These are phyloP conservation scores for Bjerkandera adusta DNA, from an alignment of 1,284 basidiomycete species.

Conservation along the genomic window DNA sequence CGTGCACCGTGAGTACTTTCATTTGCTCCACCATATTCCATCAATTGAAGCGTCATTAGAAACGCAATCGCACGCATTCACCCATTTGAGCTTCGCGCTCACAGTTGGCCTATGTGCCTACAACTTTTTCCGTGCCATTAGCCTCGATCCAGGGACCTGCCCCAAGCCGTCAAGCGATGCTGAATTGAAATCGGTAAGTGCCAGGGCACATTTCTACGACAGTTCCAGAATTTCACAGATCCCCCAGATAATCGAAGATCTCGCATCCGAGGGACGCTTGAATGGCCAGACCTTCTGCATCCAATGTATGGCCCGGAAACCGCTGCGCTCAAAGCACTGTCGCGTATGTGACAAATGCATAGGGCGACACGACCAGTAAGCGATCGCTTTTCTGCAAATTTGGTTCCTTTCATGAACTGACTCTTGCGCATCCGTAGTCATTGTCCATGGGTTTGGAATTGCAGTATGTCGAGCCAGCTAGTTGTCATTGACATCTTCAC, in stretches of 20 bases:
- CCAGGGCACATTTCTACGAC: not conserved
- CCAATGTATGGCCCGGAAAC: conserved; percentile 90
- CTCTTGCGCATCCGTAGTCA: conserved; percentile 60
- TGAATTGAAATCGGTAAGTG: conserved; percentile 78
- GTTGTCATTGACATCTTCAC: conserved; percentile 6
- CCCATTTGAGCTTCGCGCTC: conserved; percentile 77
- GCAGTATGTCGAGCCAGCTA: conserved; percentile 55
- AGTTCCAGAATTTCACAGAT: not conserved
- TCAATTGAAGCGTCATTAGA: conserved; percentile 37
- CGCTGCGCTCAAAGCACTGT: conserved; percentile 94
- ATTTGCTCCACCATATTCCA: not conserved
- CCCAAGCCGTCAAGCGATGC: conserved; percentile 76
- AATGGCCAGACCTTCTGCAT: conserved; percentile 98
- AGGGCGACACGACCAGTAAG: conserved; percentile 89
- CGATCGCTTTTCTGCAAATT: conserved; percentile 13
- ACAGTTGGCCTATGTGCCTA: conserved; percentile 73
- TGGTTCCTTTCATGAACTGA: not conserved
- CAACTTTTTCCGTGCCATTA: conserved; percentile 89
- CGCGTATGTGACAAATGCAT: conserved; percentile 89
- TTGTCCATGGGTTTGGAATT: conserved; percentile 99
- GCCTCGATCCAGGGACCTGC: conserved; percentile 88
- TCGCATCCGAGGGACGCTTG: conserved; percentile 83
- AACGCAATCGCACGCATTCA: conserved; percentile 71
- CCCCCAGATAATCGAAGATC: conserved; percentile 78
- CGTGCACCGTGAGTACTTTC: conserved; percentile 53